Conservation (phyloP, 495 filamentous ascomycete genomes). For the Aspergillus cristatus region DNA sequence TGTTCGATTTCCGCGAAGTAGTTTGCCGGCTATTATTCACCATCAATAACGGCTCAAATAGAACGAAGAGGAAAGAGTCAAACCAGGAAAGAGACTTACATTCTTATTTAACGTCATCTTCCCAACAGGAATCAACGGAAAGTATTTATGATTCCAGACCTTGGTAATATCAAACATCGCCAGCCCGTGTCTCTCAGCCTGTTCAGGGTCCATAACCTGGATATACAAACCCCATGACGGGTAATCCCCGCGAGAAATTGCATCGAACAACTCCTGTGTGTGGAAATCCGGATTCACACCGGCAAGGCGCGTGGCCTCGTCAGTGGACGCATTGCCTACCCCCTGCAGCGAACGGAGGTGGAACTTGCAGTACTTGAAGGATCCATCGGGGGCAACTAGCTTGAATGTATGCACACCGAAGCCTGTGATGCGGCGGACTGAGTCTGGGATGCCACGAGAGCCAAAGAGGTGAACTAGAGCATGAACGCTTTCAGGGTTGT, state of each 20-base stretch:
- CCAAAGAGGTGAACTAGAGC: slow-evolving; percentile 61
- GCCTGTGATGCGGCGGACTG: slow-evolving; percentile 53
- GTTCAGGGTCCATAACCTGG: slow-evolving; percentile 42
- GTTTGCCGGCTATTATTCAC: slow-evolving; percentile 28
- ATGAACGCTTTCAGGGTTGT: slow-evolving; percentile 42
- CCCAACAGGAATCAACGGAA: slow-evolving; percentile 32
- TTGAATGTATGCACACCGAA: slow-evolving; percentile 62
- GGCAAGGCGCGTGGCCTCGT: slow-evolving; percentile 43
- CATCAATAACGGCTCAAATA: too few species aligned
- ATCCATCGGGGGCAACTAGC: slow-evolving; percentile 45
- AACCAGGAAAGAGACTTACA: slow-evolving; percentile 8
- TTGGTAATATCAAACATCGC: slow-evolving; percentile 39
- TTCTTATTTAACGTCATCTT: slow-evolving; percentile 33
- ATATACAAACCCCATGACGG: slow-evolving; percentile 38
- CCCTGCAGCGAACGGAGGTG: slow-evolving; percentile 52
- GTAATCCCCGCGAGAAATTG: slow-evolving; percentile 25
- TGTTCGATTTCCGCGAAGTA: slow-evolving; percentile 43
- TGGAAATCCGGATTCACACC: slow-evolving; percentile 36
- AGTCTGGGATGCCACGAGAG: slow-evolving; percentile 54
- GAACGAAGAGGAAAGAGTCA: too few species aligned
- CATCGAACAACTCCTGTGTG: slow-evolving; percentile 26
- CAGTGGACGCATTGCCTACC: slow-evolving; percentile 42
- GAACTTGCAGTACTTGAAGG: slow-evolving; percentile 53
- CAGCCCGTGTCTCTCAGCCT: slow-evolving; percentile 21
- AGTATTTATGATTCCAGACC: slow-evolving; percentile 31